Evolutionary conservation across 441 rosid species (phyloP).

Genomic region (Adansonia gregorii): DNA sequence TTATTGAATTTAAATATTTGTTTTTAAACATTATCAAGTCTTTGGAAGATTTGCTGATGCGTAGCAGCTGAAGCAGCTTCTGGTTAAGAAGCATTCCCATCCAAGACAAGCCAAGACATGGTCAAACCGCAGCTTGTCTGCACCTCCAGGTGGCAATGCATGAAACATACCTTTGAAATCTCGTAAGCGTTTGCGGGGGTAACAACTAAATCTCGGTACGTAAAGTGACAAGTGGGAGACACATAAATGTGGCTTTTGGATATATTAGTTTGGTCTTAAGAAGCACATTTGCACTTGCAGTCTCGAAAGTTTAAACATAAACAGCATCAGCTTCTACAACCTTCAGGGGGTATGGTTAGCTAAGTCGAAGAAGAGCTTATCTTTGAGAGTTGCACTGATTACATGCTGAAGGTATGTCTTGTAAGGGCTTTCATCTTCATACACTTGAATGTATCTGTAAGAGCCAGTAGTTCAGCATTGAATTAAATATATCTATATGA

Average conservation of each 20-base stretch:
- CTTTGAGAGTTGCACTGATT: constrained; percentile 75
- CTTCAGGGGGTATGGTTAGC: constrained; percentile 61
- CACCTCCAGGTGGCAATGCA: constrained; percentile 74
- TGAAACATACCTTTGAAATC: constrained; percentile 55
- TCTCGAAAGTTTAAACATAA: constrained; percentile 67
- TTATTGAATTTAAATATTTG: background rate
- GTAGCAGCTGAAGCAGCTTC: constrained; percentile 56
- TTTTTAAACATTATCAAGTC: background rate
- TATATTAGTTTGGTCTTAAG: constrained; percentile 53
- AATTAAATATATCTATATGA: background rate
- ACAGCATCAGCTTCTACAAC: constrained; percentile 67
- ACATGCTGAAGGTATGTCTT: constrained; percentile 65
- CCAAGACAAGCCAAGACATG: constrained; percentile 68
- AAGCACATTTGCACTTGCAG: constrained; percentile 57
- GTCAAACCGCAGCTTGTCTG: constrained; percentile 66
- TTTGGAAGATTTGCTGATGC: constrained; percentile 63
- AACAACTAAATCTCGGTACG: too few species aligned
- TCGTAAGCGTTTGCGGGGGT: too few species aligned
- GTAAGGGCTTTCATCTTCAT: constrained; percentile 57
- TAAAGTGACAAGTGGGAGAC: too few species aligned
- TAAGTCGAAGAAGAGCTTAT: constrained; percentile 74
- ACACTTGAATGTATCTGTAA: constrained; percentile 56
- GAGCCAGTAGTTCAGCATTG: background rate
- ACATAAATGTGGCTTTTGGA: constrained; percentile 53
- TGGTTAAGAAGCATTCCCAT: constrained; percentile 59